These are phyloP conservation scores for Metschnikowia gelsemii DNA, from an alignment of 805 yeast species.

Conservation along the genomic window DNA sequence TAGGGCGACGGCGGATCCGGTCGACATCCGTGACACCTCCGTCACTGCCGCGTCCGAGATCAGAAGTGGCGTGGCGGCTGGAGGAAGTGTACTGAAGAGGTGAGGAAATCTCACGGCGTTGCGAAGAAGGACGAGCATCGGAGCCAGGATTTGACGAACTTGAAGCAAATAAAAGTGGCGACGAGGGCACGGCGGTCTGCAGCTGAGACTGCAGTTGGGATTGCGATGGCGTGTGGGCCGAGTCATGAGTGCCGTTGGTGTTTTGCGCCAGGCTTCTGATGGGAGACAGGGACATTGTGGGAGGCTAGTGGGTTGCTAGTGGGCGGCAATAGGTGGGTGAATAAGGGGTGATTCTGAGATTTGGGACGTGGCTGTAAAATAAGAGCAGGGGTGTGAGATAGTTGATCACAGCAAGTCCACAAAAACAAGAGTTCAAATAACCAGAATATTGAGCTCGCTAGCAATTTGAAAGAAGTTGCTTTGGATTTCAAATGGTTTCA, in stretches of 20 bases:
- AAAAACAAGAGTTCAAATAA: too few relatives aligned
- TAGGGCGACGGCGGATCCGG: constrained; percentile 47
- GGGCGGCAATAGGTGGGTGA: too few relatives aligned
- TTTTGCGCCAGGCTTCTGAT: constrained; percentile 19
- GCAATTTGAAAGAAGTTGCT: too few relatives aligned
- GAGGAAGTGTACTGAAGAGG: constrained; percentile 52
- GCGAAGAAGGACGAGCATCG: constrained; percentile 28
- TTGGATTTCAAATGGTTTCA: too few relatives aligned
- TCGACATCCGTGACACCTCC: constrained; percentile 43
- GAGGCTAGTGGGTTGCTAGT: too few relatives aligned
- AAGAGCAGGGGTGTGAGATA: too few relatives aligned
- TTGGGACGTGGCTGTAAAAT: too few relatives aligned
- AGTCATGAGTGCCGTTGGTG: constrained; percentile 8
- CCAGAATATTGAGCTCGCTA: too few relatives aligned
- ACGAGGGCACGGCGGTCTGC: constrained; percentile 49
- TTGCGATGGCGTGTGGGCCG: constrained; percentile 16
- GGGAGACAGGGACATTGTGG: constrained; percentile 24
- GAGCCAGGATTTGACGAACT: constrained; percentile 45
- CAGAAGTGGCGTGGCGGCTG: constrained; percentile 35
- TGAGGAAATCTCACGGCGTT: constrained; percentile 41
- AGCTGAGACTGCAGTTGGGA: constrained; percentile 38
- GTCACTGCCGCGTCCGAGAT: constrained; percentile 37
- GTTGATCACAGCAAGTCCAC: too few relatives aligned
- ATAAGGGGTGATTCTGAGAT: not conserved
- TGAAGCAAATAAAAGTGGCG: constrained; percentile 55